phyloP scores from a whole-genome alignment of 768 basidiomycete genomes.

The Suillus placidus region DNA sequence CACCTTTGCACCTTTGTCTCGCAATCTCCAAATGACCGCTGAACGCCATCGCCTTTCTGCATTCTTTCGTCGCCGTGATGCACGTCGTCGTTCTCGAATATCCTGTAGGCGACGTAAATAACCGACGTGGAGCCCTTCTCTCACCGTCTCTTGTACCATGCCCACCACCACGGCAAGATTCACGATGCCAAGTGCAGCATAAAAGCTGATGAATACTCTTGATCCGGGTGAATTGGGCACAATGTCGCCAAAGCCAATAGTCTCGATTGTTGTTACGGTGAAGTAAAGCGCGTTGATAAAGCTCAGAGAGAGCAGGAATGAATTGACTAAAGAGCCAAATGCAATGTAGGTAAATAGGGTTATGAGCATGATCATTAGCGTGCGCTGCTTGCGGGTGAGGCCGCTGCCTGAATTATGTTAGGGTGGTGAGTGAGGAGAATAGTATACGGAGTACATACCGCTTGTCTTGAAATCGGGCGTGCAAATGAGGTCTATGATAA shows the following conservation, averaged over 20 bases:
- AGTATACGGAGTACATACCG: slow-evolving; percentile 43
- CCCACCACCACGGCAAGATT: slow-evolving; percentile 66
- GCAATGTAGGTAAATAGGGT: slow-evolving; percentile 73
- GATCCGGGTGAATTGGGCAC: slow-evolving; percentile 50
- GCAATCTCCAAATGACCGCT: slow-evolving; percentile 67
- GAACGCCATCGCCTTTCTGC: slow-evolving; percentile 58
- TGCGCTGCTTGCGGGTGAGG: slow-evolving; percentile 76
- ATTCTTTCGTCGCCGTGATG: slow-evolving; percentile 43
- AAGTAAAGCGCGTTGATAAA: slow-evolving; percentile 84
- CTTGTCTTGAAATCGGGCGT: slow-evolving; percentile 63
- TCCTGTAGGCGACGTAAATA: slow-evolving; percentile 57
- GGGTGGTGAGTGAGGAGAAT: slow-evolving; percentile 3
- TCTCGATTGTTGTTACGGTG: slow-evolving; percentile 72
- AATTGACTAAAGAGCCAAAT: slow-evolving; percentile 64
- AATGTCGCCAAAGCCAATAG: slow-evolving; percentile 79
- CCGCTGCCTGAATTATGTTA: slow-evolving; percentile 61
- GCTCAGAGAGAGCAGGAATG: slow-evolving; percentile 49
- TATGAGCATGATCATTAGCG: slow-evolving; percentile 80
- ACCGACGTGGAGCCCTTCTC: slow-evolving; percentile 71
- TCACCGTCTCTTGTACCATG: slow-evolving; percentile 67
- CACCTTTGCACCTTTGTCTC: slow-evolving; percentile 46
- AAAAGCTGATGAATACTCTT: slow-evolving; percentile 62
- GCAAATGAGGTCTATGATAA: slow-evolving; percentile 60
- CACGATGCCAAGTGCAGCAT: slow-evolving; percentile 61
- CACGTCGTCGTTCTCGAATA: slow-evolving; percentile 49